Conservation (phyloP, 805 yeast genomes). For the Metschnikowia baotianmanensis region DNA sequence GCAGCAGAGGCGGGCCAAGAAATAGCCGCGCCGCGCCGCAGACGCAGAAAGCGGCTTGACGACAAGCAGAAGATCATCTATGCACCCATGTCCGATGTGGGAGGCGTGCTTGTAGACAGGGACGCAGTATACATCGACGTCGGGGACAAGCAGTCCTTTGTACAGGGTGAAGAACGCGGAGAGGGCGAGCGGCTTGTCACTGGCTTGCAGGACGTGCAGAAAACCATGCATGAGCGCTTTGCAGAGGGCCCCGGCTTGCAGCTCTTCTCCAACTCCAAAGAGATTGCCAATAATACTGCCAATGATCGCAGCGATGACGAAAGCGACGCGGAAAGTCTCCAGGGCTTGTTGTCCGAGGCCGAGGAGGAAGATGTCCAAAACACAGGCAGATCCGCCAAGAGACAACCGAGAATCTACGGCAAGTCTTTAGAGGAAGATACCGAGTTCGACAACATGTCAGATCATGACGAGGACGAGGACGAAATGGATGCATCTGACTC, state of each 20-base stretch:
- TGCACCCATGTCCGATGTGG: slow-evolving; percentile 99
- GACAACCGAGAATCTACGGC: slow-evolving; percentile 57
- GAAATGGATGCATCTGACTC: slow-evolving; percentile 25
- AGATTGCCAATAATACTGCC: slow-evolving; percentile 26
- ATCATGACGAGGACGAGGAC: slow-evolving; percentile 42
- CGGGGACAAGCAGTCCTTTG: slow-evolving; percentile 55
- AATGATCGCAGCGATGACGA: slow-evolving; percentile 26
- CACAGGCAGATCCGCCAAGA: slow-evolving; percentile 63
- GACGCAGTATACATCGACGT: slow-evolving; percentile 96
- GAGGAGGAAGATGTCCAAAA: slow-evolving; percentile 35
- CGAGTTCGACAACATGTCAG: slow-evolving; percentile 40
- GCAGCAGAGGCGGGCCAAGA: slow-evolving; percentile 62
- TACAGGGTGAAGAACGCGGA: slow-evolving; percentile 66
- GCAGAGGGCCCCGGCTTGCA: slow-evolving; percentile 68
- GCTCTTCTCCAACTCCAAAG: slow-evolving; percentile 63
- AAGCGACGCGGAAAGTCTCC: slow-evolving; percentile 39
- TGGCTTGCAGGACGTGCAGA: slow-evolving; percentile 67
- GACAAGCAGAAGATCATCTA: slow-evolving; percentile 92
- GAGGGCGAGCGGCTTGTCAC: slow-evolving; percentile 87
- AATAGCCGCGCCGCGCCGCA: slow-evolving; percentile 46
- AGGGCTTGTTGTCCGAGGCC: slow-evolving; percentile 28
- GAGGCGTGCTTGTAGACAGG: slow-evolving; percentile 94
- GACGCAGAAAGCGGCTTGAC: slow-evolving; percentile 85
- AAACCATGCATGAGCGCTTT: slow-evolving; percentile 55
- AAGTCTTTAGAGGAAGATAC: slow-evolving; percentile 48